phyloP scores from a whole-genome alignment of 1,139 yeast species.

The Yamadazyma conglobata region DNA sequence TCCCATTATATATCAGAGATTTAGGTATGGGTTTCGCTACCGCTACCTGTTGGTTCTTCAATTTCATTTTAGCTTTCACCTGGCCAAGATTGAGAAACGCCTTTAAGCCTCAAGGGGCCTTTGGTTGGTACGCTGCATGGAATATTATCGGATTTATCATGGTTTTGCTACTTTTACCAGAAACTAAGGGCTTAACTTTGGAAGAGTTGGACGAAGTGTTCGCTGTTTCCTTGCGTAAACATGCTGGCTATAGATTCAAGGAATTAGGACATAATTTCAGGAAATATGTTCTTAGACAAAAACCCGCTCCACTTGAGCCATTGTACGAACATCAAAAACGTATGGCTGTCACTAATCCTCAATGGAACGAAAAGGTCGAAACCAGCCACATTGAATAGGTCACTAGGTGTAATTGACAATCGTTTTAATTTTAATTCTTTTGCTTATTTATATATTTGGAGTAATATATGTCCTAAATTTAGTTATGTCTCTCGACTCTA shows the following conservation, averaged over 20 bases:
- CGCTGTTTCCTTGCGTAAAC: slow-evolving; percentile 50
- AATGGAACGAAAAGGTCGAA: slow-evolving; percentile 60
- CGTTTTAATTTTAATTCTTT: too few species aligned
- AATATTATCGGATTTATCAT: slow-evolving; percentile 70
- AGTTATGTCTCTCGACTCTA: too few species aligned
- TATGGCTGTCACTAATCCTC: slow-evolving; percentile 56
- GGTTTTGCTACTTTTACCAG: slow-evolving; percentile 66
- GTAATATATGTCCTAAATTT: too few species aligned
- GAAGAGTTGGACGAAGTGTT: slow-evolving; percentile 74
- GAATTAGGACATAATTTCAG: slow-evolving; percentile 43
- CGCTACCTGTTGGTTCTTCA: slow-evolving; percentile 83
- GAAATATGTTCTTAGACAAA: slow-evolving; percentile 38
- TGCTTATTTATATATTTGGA: too few species aligned
- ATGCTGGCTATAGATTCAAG: slow-evolving; percentile 54
- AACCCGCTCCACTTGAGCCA: slow-evolving; percentile 50
- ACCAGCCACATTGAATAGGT: slow-evolving; percentile 41
- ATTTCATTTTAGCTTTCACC: slow-evolving; percentile 73
- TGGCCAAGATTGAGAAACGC: slow-evolving; percentile 73
- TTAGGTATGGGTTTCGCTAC: slow-evolving; percentile 85
- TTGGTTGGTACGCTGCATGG: slow-evolving; percentile 89
- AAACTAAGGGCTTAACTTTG: slow-evolving; percentile 64
- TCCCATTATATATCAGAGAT: slow-evolving; percentile 81
- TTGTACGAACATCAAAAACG: slow-evolving; percentile 50
- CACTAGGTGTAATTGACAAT: too few species aligned
- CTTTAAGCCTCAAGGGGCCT: slow-evolving; percentile 78